Percentiles rank a stretch among this genome's conserved stretches.
Conservation (phyloP, 495 filamentous ascomycete genomes). For the Penicillium verhagenii region DNA sequence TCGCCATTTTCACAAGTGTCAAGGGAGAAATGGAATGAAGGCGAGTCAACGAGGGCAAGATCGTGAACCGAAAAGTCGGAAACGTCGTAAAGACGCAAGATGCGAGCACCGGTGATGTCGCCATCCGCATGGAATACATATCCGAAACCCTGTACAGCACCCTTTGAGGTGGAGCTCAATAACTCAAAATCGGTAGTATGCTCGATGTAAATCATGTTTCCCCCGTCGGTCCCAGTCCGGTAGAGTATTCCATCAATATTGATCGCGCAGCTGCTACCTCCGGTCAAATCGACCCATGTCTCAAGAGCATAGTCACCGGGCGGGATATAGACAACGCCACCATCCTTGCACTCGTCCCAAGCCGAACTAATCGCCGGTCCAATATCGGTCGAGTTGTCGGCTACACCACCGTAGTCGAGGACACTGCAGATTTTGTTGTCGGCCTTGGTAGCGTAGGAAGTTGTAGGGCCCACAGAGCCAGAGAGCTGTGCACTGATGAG, state of each 20-base stretch:
- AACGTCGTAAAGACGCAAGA: constrained; percentile 41
- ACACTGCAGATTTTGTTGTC: constrained; percentile 45
- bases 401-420: constrained; percentile 49
- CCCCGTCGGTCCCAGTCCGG: constrained; percentile 41
- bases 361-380: constrained; percentile 45
- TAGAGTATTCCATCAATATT: constrained; percentile 52
- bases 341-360: constrained; percentile 43
- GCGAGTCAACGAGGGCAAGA: constrained; percentile 50
- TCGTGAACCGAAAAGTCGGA: constrained; percentile 51
- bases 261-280: constrained; percentile 41
- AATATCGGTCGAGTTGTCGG: constrained; percentile 47
- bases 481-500: constrained; percentile 40
- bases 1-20: constrained; percentile 49
- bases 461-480: constrained; percentile 44
- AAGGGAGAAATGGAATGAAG: constrained; percentile 48
- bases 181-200: constrained; percentile 51
- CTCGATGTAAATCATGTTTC: constrained; percentile 52
- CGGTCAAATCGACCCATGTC: constrained; percentile 37
- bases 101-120: constrained; percentile 27
- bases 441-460: constrained; percentile 31
- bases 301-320: constrained; percentile 34
- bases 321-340: constrained; percentile 39
- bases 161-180: constrained; percentile 45
- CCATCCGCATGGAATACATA: constrained; percentile 39
- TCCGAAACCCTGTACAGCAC: constrained; percentile 52